Percentiles rank a stretch among this genome's conserved stretches.
These are phyloP conservation scores for Phytophthora niederhauseri DNA, from an alignment of 352 stramenopile species.

Conservation along the genomic window DNA sequence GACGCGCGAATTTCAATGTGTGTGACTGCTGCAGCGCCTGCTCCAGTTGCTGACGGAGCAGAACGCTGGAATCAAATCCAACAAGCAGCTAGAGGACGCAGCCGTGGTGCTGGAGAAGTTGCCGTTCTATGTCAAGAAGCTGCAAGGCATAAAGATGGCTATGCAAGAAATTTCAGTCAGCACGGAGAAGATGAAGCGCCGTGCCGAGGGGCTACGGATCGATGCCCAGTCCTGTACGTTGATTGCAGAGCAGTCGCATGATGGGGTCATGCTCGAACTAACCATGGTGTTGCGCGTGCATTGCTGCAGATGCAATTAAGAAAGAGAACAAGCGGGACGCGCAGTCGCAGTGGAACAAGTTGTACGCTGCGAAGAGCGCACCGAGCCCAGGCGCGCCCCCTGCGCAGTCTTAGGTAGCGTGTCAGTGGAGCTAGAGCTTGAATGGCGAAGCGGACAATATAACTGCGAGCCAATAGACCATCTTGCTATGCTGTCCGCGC, in stretches of 20 bases:
- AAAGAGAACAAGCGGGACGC: conserved; percentile 82
- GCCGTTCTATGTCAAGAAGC: conserved; percentile 68
- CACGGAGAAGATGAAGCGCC: conserved; percentile 76
- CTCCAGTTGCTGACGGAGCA: conserved; percentile 55
- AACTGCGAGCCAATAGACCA: conserved; percentile 20
- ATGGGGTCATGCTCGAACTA: not conserved
- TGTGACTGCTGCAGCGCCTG: conserved; percentile 45
- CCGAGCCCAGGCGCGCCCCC: conserved; percentile 2
- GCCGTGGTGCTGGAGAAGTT: conserved; percentile 74
- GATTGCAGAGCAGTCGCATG: not conserved
- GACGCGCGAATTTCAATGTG: not conserved
- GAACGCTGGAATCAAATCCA: conserved; percentile 54
- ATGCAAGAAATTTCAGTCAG: conserved; percentile 65
- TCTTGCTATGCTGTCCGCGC: not conserved
- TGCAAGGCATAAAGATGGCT: conserved; percentile 63
- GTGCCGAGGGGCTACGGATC: conserved; percentile 67
- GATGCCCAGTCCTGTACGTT: conserved; percentile 79
- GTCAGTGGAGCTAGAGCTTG: conserved; percentile 2
- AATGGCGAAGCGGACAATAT: conserved; percentile 18
- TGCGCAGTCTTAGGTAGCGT: conserved; percentile 14
- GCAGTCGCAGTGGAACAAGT: conserved; percentile 78
- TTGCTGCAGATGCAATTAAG: conserved; percentile 69
- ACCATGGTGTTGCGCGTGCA: not conserved
- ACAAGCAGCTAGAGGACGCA: conserved; percentile 63
- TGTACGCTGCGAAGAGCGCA: conserved; percentile 68